Base-by-base conservation (phyloP, 116 monocot genomes). In the Dioscorea cayenensis region DNA sequence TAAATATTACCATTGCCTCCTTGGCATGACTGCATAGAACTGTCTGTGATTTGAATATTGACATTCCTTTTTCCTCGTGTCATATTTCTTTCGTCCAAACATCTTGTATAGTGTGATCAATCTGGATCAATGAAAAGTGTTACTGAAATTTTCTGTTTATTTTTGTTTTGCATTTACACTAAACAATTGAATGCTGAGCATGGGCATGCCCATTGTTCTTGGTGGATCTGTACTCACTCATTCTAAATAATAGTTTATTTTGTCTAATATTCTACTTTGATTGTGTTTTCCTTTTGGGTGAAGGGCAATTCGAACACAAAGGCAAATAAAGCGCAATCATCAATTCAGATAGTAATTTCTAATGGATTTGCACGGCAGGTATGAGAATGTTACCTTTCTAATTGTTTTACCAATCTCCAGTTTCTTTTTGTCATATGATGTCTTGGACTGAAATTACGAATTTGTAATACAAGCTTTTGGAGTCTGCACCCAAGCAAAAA, bases 341-440 rank as follows among this genome's bases (percentile, higher is more conserved):
- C 85, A n/a, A 78, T 66, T 50, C 75, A 81, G 70, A 89, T 68
- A 59, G 71, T 95, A 28, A 73, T 85, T 66, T 79, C 74, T 5
- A 95, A 91, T 88, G 73, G 75, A 69, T 99, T 93, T 85, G 87
- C 84, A 72, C 62, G 76, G 62, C 84, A 87, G 85, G 94, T 99
- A 75, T 72, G 65, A 36, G 62, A 19, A 22, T 36, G 11, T 36
- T 50, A 18, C n/a, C 13, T 18, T 35, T 67, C 35, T 28, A 48
- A 70, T 61, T 62, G 22, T 51, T 4, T 65, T 51, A 5, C 28
- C 3, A 10, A 48, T 28, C 7, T 63, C 20, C 8, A 66, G 17
- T 29, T 28, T 22, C 64, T 2, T 60, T 58, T 19, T 36, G 19
- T 19, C 7, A 19, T 55, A 60, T 21, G 62, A 0, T 22, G 23